Percentiles rank a stretch among this genome's conserved stretches.
Evolutionary conservation across 2,329 filamentous ascomycete species (phyloP).

Genomic region (Fusarium acutatum): DNA sequence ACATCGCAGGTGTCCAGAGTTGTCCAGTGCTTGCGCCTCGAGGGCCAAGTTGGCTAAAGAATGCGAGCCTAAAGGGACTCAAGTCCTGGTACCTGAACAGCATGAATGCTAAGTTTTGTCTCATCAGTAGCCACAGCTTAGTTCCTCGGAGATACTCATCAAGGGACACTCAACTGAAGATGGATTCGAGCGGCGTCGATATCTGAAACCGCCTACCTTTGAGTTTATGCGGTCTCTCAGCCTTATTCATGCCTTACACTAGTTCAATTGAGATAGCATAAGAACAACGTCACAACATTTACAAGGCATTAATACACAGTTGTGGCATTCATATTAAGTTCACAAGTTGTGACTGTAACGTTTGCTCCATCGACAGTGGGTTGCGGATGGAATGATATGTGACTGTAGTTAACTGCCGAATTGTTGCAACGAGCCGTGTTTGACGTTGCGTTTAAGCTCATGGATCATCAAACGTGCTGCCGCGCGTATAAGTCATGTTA

Average conservation of each 20-base stretch:
- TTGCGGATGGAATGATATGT: neutral
- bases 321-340: neutral
- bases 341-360: neutral
- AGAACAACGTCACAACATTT: neutral
- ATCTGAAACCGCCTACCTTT: neutral
- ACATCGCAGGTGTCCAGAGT: neutral
- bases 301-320: neutral
- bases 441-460: neutral
- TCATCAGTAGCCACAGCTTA: neutral
- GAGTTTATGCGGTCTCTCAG: neutral
- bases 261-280: neutral
- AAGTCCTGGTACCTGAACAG: neutral
- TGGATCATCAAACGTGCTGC: neutral
- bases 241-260: neutral
- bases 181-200: neutral
- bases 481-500: neutral
- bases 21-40: neutral
- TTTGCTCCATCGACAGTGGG: neutral
- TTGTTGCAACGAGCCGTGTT: neutral
- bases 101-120: neutral
- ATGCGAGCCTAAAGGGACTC: neutral
- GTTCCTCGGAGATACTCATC: neutral
- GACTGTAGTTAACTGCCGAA: neutral
- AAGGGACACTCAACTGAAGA: neutral
- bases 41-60: neutral